These are phyloP conservation scores for Schoenoplectus tabernaemontani DNA, from an alignment of 202 grass and related monocot species.

Conservation along the genomic window DNA sequence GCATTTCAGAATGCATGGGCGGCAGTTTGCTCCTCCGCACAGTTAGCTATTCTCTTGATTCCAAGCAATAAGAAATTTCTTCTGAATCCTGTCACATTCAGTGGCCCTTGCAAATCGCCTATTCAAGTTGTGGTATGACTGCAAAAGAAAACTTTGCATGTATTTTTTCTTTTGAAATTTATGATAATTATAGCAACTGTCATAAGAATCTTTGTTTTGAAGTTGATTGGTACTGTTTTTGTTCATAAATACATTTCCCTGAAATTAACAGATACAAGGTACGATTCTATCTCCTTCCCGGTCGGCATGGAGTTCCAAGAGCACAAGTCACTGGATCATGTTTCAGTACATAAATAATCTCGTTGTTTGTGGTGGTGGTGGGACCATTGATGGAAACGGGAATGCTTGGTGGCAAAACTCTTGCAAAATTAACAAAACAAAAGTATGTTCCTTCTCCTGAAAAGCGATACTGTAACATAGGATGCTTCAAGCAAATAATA, in stretches of 20 bases:
- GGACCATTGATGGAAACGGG: slow-evolving; percentile 57
- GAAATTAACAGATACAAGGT: slow-evolving; percentile 40
- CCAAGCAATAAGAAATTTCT: slow-evolving; percentile 40
- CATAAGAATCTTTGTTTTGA: not conserved
- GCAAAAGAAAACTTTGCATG: not conserved
- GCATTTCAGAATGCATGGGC: slow-evolving; percentile 45
- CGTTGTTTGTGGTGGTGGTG: slow-evolving; percentile 42
- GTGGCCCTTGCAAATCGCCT: slow-evolving; percentile 50
- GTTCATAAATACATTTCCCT: not conserved
- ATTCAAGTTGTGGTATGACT: slow-evolving; percentile 32
- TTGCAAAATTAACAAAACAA: slow-evolving; percentile 53
- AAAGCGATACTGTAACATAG: not conserved
- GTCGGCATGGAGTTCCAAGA: slow-evolving; percentile 32
- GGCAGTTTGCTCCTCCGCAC: slow-evolving; percentile 40
- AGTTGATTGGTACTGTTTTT: not conserved
- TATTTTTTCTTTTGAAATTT: not conserved
- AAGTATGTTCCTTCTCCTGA: slow-evolving; percentile 26
- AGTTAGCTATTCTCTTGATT: slow-evolving; percentile 40
- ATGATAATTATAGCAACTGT: not conserved
- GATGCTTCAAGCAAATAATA: not conserved
- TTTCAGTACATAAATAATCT: slow-evolving; percentile 31
- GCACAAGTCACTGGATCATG: slow-evolving; percentile 50
- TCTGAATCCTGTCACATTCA: slow-evolving; percentile 35
- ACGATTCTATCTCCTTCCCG: slow-evolving; percentile 39
- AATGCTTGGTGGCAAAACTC: slow-evolving; percentile 67